Conservation (phyloP, 108 stramenopile genomes). For the Nitzschia sp. region DNA sequence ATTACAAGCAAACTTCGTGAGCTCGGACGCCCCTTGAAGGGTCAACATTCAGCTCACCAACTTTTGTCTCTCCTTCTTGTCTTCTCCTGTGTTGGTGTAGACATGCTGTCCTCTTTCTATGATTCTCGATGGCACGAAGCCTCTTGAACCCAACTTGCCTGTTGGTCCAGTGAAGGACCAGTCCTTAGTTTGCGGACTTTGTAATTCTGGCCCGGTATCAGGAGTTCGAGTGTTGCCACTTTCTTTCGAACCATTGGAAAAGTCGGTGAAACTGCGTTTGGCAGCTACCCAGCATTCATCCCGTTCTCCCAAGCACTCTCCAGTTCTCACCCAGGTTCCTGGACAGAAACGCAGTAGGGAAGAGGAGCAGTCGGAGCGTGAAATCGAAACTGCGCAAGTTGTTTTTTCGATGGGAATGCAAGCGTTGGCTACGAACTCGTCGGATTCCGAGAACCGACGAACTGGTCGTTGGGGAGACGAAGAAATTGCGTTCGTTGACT, state of each 20-base stretch:
- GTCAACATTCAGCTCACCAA: neutral
- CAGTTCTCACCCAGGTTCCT: neutral
- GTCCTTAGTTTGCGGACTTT: neutral
- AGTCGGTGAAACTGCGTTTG: slow-evolving; percentile 2
- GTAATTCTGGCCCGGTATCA: slow-evolving; percentile 5
- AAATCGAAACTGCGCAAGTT: slow-evolving; percentile 8
- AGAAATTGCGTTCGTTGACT: slow-evolving; percentile 56
- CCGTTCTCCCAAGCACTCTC: neutral
- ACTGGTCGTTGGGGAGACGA: slow-evolving; percentile 72
- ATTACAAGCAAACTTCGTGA: no score
- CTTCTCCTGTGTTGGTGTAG: neutral
- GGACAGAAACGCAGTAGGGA: slow-evolving; percentile 12
- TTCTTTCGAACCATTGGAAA: slow-evolving; percentile 4
- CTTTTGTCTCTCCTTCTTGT: no score
- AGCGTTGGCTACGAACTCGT: neutral
- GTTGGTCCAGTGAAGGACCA: neutral
- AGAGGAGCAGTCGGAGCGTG: neutral
- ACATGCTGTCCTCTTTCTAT: slow-evolving; percentile 7
- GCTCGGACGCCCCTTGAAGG: no score
- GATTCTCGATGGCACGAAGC: neutral
- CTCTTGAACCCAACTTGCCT: neutral
- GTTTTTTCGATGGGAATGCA: slow-evolving; percentile 5
- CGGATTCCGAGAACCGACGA: slow-evolving; percentile 36
- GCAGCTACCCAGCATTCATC: neutral
- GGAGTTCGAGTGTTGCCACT: slow-evolving; percentile 15